A percentile compares a stretch with the other conserved stretches of the same genome.
phyloP scores from a whole-genome alignment of 768 basidiomycete species.

The Ramaria rubella region DNA sequence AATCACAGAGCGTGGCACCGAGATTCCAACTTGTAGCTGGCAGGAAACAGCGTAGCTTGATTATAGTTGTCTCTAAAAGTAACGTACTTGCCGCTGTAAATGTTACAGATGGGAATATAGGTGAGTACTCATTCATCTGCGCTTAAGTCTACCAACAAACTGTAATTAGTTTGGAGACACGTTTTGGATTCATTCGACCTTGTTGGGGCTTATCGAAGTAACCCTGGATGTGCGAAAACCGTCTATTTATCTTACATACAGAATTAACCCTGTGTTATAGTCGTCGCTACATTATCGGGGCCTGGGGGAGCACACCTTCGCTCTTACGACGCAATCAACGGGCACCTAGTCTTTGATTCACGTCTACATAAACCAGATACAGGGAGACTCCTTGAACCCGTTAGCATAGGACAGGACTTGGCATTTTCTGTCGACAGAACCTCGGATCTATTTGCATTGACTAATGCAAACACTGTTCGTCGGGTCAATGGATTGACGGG shows the following conservation, averaged over 20 bases:
- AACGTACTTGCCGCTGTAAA: constrained; percentile 77
- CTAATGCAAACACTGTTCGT: constrained; percentile 54
- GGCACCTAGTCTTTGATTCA: constrained; percentile 60
- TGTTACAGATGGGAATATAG: constrained; percentile 59
- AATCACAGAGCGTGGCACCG: constrained; percentile 48
- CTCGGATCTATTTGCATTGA: constrained; percentile 42
- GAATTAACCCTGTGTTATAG: constrained; percentile 30
- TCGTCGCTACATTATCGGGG: constrained; percentile 68
- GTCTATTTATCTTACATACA: background rate
- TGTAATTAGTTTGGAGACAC: constrained; percentile 68
- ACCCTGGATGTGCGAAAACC: constrained; percentile 44
- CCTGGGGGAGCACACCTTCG: constrained; percentile 64
- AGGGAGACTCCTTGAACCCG: constrained; percentile 45
- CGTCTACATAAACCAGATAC: constrained; percentile 43
- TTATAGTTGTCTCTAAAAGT: constrained; percentile 59
- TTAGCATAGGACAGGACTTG: constrained; percentile 49
- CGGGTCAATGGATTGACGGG: constrained; percentile 47
- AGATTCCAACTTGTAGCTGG: constrained; percentile 39
- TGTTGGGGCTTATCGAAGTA: constrained; percentile 55
- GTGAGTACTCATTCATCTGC: constrained; percentile 36
- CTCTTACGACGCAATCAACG: constrained; percentile 56
- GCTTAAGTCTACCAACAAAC: background rate
- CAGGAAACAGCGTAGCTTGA: constrained; percentile 34
- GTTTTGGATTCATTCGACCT: constrained; percentile 64
- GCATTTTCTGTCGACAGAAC: constrained; percentile 32